Conservation (phyloP, 2,329 filamentous ascomycete species). For the Kalmusia sp. region DNA sequence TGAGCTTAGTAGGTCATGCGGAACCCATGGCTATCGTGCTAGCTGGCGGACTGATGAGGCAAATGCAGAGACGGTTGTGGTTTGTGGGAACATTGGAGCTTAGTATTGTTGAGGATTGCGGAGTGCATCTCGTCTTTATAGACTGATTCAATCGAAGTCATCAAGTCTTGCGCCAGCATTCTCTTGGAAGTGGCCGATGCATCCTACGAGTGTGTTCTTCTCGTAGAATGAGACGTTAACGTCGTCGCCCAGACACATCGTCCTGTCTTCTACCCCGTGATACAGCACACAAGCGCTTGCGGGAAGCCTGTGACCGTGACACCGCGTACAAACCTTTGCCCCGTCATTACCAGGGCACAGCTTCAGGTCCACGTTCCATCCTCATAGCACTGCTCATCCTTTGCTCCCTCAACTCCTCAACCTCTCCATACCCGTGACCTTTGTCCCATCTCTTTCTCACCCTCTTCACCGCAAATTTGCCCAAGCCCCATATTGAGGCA, state of each 20-base stretch:
- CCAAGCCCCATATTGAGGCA: conserved; percentile 49
- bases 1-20: background rate
- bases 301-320: no score
- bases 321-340: no score
- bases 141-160: no score
- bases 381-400: conserved; percentile 5
- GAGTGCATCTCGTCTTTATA: no score
- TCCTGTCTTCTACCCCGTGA: no score
- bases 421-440: conserved; percentile 21
- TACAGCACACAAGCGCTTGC: no score
- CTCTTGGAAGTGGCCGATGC: no score
- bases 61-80: background rate
- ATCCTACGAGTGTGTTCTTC: background rate
- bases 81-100: background rate
- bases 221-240: no score
- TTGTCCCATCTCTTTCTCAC: conserved; percentile 37
- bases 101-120: no score
- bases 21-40: no score
- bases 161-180: no score
- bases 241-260: no score
- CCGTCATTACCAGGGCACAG: conserved; percentile 1
- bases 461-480: conserved; percentile 43
- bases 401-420: background rate
- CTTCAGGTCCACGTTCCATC: conserved; percentile 6
- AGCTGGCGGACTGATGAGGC: background rate